These are phyloP conservation scores for Meyerozyma guilliermondii DNA, from an alignment of 1,139 yeast species.

Conservation along the genomic window DNA sequence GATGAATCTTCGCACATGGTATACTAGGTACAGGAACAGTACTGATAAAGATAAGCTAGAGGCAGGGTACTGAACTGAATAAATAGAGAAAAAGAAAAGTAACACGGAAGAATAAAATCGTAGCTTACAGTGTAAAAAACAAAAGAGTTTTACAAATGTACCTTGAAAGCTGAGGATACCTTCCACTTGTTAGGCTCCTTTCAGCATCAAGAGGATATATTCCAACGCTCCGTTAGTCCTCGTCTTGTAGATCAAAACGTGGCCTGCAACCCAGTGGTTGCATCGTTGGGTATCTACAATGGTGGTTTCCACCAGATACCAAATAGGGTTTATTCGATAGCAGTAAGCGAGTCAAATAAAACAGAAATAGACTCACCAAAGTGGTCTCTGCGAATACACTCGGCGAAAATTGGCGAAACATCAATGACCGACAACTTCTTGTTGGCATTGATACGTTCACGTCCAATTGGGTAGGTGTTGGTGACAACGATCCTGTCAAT, in stretches of 20 bases:
- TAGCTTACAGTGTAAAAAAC: not conserved
- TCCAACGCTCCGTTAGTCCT: conserved; percentile 66
- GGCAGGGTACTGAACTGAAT: too few species aligned
- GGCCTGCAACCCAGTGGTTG: conserved; percentile 60
- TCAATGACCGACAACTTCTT: conserved; percentile 79
- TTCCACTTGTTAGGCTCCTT: not conserved
- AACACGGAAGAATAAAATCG: too few species aligned
- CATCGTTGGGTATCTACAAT: conserved; percentile 43
- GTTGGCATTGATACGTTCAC: conserved; percentile 48
- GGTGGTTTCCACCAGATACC: not conserved
- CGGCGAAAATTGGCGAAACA: conserved; percentile 92
- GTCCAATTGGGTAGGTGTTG: conserved; percentile 86
- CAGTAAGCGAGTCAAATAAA: conserved; percentile 78
- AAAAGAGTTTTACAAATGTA: not conserved
- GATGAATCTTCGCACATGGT: not conserved
- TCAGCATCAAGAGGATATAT: not conserved
- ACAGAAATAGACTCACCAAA: conserved; percentile 95
- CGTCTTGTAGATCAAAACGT: conserved; percentile 21
- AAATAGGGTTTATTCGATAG: conserved; percentile 36
- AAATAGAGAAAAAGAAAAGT: not conserved
- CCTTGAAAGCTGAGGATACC: not conserved
- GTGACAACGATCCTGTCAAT: conserved; percentile 91
- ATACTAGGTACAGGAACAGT: not conserved
- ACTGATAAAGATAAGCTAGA: not conserved
- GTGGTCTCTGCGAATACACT: conserved; percentile 97